Evolutionary conservation across 352 stramenopile species (phyloP).

Genomic region (Blastocystis sp.): DNA sequence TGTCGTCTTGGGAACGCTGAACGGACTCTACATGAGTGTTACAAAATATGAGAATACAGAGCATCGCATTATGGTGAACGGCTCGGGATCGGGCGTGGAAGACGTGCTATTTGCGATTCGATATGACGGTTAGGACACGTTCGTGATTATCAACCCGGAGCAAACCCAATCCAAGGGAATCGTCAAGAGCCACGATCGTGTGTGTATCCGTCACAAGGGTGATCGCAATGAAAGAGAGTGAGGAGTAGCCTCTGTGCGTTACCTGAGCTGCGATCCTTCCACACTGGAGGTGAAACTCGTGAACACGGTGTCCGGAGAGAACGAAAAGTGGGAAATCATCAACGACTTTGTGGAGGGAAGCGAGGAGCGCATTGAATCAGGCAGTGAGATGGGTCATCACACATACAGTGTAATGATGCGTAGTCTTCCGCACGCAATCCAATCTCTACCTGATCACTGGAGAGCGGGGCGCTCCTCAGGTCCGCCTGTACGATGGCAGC

Average conservation of each 20-base stretch:
- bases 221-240: neutral
- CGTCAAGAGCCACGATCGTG: neutral
- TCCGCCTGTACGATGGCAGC: neutral
- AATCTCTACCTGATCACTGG: slow-evolving; percentile 9
- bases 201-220: slow-evolving; percentile 62
- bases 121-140: slow-evolving; percentile 33
- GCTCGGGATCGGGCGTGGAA: slow-evolving; percentile 34
- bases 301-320: slow-evolving; percentile 1
- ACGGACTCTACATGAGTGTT: slow-evolving; percentile 47
- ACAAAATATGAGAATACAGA: neutral
- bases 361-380: neutral
- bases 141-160: slow-evolving; percentile 49
- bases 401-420: neutral
- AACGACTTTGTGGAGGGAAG: slow-evolving; percentile 8
- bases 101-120: neutral
- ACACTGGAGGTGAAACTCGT: slow-evolving; percentile 11
- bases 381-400: neutral
- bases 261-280: slow-evolving; percentile 12
- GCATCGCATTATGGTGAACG: slow-evolving; percentile 34
- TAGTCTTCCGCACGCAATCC: neutral
- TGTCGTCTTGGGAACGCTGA: slow-evolving; percentile 19
- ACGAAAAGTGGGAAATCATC: slow-evolving; percentile 35
- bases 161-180: neutral
- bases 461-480: neutral
- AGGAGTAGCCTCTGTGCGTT: slow-evolving; percentile 12